Conservation (phyloP, 495 filamentous ascomycete genomes). For the Aspergillus carlsbadensis region DNA sequence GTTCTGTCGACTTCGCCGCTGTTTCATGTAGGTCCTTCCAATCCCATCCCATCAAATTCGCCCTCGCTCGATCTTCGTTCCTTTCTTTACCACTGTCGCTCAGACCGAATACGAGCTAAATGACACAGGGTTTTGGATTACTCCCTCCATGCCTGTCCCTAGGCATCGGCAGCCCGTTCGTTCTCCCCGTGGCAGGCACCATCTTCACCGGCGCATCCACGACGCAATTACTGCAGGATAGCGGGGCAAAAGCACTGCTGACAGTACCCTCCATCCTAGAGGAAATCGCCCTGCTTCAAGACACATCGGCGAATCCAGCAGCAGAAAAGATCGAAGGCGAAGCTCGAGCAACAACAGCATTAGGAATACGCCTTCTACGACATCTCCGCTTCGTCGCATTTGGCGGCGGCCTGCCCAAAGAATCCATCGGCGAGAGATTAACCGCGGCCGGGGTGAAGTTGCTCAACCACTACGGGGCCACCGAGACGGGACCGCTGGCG, state of each 20-base stretch:
- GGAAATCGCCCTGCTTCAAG: conserved; percentile 37
- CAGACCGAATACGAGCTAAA: too few relatives aligned
- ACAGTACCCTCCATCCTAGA: conserved; percentile 47
- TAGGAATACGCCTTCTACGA: conserved; percentile 24
- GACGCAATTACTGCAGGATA: conserved; percentile 24
- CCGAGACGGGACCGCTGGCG: conserved; percentile 36
- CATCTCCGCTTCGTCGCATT: conserved; percentile 41
- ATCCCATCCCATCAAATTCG: too few relatives aligned
- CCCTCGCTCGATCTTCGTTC: background rate
- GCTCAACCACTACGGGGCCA: conserved; percentile 39
- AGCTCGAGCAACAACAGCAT: too few relatives aligned
- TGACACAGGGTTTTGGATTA: conserved; percentile 40
- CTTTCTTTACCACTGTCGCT: too few relatives aligned
- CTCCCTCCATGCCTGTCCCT: conserved; percentile 42
- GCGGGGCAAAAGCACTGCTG: conserved; percentile 35
- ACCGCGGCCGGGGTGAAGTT: conserved; percentile 25
- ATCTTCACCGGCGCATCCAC: conserved; percentile 32
- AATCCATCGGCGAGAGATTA: conserved; percentile 21
- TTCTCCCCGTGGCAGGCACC: conserved; percentile 28
- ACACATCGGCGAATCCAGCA: too few relatives aligned
- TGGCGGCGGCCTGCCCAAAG: conserved; percentile 41
- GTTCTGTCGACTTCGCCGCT: conserved; percentile 45
- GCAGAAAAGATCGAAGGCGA: conserved; percentile 21
- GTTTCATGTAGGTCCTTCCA: conserved; percentile 25
- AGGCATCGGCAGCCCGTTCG: conserved; percentile 39